Conservation (phyloP, 306 rosid genomes). For the Pueraria montana region DNA sequence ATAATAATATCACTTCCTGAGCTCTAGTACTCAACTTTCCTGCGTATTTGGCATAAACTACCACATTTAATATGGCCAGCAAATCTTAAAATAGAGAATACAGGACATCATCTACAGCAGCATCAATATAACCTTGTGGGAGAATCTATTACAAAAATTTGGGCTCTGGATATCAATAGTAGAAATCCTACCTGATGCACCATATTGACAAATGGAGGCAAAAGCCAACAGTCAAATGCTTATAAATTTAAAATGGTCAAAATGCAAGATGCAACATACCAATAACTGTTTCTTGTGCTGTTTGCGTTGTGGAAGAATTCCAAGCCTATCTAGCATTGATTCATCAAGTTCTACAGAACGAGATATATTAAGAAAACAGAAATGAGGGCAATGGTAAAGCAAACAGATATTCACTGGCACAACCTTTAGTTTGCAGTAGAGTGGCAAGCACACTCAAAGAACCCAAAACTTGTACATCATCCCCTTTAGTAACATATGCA, state of each 20-base stretch:
- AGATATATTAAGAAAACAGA: constrained; percentile 50
- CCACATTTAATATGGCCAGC: background rate
- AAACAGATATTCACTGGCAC: constrained; percentile 46
- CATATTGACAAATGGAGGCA: constrained; percentile 30
- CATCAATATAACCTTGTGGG: constrained; percentile 3
- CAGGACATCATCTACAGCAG: constrained; percentile 25
- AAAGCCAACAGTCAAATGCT: constrained; percentile 18
- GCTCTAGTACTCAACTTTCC: background rate
- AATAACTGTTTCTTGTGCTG: constrained; percentile 87
- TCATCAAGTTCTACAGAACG: constrained; percentile 81
- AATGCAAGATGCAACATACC: constrained; percentile 61
- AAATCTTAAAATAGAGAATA: constrained; percentile 10
- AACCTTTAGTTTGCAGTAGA: constrained; percentile 94
- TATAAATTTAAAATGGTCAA: constrained; percentile 26
- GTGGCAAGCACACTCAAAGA: constrained; percentile 83
- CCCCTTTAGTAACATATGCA: constrained; percentile 72
- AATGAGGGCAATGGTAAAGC: constrained; percentile 29
- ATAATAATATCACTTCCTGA: background rate
- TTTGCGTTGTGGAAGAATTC: constrained; percentile 95
- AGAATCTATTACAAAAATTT: constrained; percentile 6
- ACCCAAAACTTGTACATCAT: constrained; percentile 81
- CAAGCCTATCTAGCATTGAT: constrained; percentile 88
- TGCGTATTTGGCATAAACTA: constrained; percentile 8
- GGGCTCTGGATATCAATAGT: background rate
- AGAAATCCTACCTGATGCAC: constrained; percentile 41